These are phyloP conservation scores for Thuidium tamariscinum DNA, from an alignment of 225 moss, liverwort and hornwort genomes.

Conservation along the genomic window DNA sequence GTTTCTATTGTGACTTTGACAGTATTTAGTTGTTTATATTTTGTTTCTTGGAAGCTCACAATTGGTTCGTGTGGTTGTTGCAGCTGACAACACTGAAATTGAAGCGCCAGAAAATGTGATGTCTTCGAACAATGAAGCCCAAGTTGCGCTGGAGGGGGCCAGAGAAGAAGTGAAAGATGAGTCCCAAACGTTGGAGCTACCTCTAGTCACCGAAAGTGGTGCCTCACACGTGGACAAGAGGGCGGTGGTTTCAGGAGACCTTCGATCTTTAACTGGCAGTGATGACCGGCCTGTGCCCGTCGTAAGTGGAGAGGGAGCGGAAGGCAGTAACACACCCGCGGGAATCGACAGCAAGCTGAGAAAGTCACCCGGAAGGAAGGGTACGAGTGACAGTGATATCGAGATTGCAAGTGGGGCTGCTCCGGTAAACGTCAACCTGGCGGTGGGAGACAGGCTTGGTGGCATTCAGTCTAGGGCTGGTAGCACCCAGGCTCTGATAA, in stretches of 20 bases:
- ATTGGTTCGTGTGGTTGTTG: neutral
- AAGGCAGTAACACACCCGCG: slow-evolving; percentile 32
- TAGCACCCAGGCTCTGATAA: slow-evolving; percentile 40
- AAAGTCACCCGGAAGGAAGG: slow-evolving; percentile 21
- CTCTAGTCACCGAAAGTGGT: slow-evolving; percentile 36
- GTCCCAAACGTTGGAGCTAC: slow-evolving; percentile 7
- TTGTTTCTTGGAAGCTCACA: neutral
- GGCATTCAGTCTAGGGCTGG: slow-evolving; percentile 40
- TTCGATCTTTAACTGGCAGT: slow-evolving; percentile 26
- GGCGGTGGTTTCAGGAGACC: slow-evolving; percentile 13
- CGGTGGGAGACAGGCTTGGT: slow-evolving; percentile 27
- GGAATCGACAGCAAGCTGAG: slow-evolving; percentile 32
- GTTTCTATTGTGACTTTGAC: neutral
- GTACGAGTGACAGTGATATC: slow-evolving; percentile 34
- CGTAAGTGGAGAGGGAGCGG: slow-evolving; percentile 34
- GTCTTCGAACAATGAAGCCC: slow-evolving; percentile 25
- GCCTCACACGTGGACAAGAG: slow-evolving; percentile 44
- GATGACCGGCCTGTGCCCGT: slow-evolving; percentile 28
- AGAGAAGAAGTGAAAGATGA: slow-evolving; percentile 14
- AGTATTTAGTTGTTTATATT: neutral
- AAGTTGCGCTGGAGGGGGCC: neutral
- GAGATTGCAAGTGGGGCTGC: slow-evolving; percentile 33
- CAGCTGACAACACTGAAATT: slow-evolving; percentile 11
- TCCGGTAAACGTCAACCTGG: slow-evolving; percentile 18
- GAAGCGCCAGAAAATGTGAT: slow-evolving; percentile 20